A percentile compares a stretch with the other conserved stretches of the same genome.
Evolutionary conservation across 306 rosid genomes (phyloP).

Genomic region (Abrus pulchellus): DNA sequence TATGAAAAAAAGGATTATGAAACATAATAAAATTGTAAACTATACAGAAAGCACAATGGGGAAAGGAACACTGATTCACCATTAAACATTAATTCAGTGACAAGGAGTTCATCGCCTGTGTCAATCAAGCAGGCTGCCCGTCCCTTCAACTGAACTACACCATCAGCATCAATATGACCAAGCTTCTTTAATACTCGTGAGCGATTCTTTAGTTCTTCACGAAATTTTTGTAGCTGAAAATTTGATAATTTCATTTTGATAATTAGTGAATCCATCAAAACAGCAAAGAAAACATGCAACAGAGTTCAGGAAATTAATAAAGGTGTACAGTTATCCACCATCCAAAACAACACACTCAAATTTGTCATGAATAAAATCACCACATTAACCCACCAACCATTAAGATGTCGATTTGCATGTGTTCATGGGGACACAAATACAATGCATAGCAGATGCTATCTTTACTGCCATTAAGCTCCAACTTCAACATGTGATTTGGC

Average conservation of each 20-base stretch:
- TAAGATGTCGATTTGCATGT: constrained; percentile 8
- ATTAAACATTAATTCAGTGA: constrained; percentile 96
- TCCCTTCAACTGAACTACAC: constrained; percentile 97
- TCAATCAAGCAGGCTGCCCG: constrained; percentile 99
- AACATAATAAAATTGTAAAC: constrained; percentile 25
- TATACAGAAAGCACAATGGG: constrained; percentile 14
- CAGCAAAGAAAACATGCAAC: background rate
- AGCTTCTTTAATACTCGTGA: constrained; percentile 94
- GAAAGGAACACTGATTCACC: constrained; percentile 59
- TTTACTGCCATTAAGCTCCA: constrained; percentile 28
- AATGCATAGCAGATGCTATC: constrained; percentile 14
- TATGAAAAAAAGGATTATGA: constrained; percentile 9
- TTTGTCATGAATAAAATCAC: constrained; percentile 5
- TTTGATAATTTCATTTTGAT: constrained; percentile 9
- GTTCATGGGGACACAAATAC: constrained; percentile 7
- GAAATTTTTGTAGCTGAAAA: constrained; percentile 90
- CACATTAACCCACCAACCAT: constrained; percentile 30
- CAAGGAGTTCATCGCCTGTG: constrained; percentile 98
- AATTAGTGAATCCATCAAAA: constrained; percentile 19
- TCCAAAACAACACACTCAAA: background rate
- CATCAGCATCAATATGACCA: constrained; percentile 93
- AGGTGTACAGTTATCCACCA: background rate
- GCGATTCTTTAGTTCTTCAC: constrained; percentile 92
- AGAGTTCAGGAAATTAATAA: constrained; percentile 17
- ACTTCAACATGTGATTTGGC: constrained; percentile 4